Base-by-base conservation (phyloP, 2,329 filamentous ascomycete genomes). In the Alternaria sp. region DNA sequence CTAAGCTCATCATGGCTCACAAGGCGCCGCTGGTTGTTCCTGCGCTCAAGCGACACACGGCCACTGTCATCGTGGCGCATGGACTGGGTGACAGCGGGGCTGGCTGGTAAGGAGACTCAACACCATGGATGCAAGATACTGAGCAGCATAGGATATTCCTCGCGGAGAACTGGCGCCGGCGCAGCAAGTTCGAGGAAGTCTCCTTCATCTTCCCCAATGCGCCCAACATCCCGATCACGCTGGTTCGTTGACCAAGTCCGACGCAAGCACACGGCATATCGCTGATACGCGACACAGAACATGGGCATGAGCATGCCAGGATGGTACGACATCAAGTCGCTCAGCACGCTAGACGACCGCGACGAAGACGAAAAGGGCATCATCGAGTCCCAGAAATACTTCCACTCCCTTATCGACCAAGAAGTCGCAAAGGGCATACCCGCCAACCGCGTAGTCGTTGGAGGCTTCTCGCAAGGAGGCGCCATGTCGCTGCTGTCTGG, bases 151-250 rank as follows among this genome's bases (percentile, higher is more conserved):
- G 89, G 88, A 87, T 91, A 47, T 89, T 88, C 61, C 87, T 96
- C 20, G 93, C 96, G 30, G 90, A 97, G 84, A 93, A 95, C 81
- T 97, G 92, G 91, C 89, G 93, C 59, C 87, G 90, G 33, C 87
- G 92, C 55, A 87, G 89, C 79, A 90, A 90, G 75, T 93, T 98
- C 68, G 88, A 94, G 61, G 92, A 97, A 81, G 92, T 97, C 78
- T 92, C 95, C 77, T 98, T 98, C 80, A 88, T 99, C 76, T 90
- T 99, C 80, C 96, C 96, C 15, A 92, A 97, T 82, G 96, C 96
- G 26, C 94, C 95, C 6, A 82, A 81, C 41, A 96, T 97, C 58
- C 93, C 94, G 30, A 93, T 97, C 77, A 94, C 93, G n/a, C 84
- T 90, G 73, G 91, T 93, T 82, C 75, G 87, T 82, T 28, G 12